phyloP scores from a whole-genome alignment of 192 early-diverging fungal genomes.

The Coemansia sp. region DNA sequence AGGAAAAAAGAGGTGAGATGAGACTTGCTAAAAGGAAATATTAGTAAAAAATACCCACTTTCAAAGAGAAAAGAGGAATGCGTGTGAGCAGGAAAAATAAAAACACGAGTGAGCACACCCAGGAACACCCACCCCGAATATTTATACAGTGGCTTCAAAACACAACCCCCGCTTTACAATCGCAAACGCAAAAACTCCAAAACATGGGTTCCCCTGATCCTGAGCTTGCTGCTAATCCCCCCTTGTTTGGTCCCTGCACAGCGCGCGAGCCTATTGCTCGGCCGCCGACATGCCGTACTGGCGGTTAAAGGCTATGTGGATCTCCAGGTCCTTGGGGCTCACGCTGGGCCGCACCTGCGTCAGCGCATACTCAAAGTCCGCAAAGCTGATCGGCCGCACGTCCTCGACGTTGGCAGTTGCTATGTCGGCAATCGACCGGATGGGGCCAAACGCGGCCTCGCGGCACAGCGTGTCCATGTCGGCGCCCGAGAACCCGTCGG shows the following conservation, averaged over 20 bases:
- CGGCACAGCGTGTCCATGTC: conserved; percentile 85
- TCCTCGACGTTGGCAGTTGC: conserved; percentile 53
- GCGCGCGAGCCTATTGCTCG: neutral
- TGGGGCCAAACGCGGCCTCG: conserved; percentile 68
- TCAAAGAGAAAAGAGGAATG: neutral
- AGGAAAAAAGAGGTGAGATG: conserved; percentile 1
- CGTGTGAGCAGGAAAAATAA: neutral
- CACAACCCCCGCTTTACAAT: no score
- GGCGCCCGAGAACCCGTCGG: conserved; percentile 80
- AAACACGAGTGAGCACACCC: neutral
- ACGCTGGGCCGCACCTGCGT: conserved; percentile 83
- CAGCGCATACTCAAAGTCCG: conserved; percentile 77
- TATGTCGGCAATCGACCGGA: conserved; percentile 66
- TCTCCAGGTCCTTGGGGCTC: conserved; percentile 70
- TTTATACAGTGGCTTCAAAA: neutral
- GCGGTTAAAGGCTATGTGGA: conserved; percentile 69
- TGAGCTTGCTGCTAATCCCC: neutral
- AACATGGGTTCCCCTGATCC: neutral
- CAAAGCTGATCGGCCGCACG: conserved; percentile 67
- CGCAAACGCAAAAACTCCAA: conserved; percentile 2
- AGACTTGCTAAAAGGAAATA: neutral
- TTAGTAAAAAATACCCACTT: neutral
- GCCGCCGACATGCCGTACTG: conserved; percentile 61
- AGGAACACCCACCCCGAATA: neutral
- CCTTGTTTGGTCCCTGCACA: no score